These are phyloP conservation scores for Penicillium verrucosum DNA, from an alignment of 2,329 filamentous ascomycete species.

Conservation along the genomic window DNA sequence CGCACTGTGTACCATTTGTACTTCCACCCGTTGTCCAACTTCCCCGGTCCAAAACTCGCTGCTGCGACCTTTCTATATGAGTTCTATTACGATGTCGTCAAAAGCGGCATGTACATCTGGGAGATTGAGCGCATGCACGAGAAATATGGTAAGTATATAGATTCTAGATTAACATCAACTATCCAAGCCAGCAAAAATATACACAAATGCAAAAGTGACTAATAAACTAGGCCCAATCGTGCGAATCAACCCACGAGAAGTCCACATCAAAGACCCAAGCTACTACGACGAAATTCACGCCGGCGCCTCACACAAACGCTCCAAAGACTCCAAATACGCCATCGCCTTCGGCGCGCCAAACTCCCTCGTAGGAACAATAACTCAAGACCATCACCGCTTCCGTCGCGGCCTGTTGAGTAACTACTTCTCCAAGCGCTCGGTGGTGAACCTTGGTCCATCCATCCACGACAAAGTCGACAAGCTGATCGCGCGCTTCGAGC, in stretches of 20 bases:
- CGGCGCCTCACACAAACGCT: constrained; percentile 12
- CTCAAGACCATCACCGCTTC: constrained; percentile 43
- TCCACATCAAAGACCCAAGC: constrained; percentile 37
- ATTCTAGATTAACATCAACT: not conserved
- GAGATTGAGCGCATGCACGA: constrained; percentile 32
- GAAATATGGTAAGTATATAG: constrained; percentile 29
- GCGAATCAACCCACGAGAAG: constrained; percentile 37
- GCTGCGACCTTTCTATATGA: constrained; percentile 32
- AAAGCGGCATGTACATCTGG: constrained; percentile 30
- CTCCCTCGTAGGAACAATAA: constrained; percentile 32
- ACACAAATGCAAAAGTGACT: too few relatives aligned
- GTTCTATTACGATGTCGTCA: constrained; percentile 34
- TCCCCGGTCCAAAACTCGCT: constrained; percentile 35
- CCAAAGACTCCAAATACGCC: constrained; percentile 21
- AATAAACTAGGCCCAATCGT: constrained; percentile 34
- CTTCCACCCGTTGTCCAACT: constrained; percentile 31
- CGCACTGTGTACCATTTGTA: constrained; percentile 13
- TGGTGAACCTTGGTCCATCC: constrained; percentile 37
- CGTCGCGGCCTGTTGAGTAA: constrained; percentile 42
- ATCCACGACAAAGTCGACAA: constrained; percentile 36
- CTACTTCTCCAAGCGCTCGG: constrained; percentile 46
- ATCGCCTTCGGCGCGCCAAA: constrained; percentile 18
- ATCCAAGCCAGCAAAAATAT: not conserved
- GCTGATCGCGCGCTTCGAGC: constrained; percentile 26
- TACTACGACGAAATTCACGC: constrained; percentile 38